phyloP scores from a whole-genome alignment of 805 yeast genomes.

The Barnettozyma californica region DNA sequence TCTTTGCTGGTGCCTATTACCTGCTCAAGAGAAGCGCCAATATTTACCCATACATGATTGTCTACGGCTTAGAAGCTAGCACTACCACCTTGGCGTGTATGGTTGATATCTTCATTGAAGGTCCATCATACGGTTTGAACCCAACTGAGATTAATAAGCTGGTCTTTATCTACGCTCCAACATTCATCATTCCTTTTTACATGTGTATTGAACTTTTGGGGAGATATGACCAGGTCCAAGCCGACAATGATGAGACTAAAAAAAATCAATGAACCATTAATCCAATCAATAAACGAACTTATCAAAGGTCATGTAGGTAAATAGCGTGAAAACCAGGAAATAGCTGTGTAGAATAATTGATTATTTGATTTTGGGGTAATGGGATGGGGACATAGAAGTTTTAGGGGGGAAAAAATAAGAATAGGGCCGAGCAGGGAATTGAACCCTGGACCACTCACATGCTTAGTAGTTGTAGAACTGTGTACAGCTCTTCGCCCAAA shows the following conservation, averaged over 20 bases:
- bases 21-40: slow-evolving; percentile 30
- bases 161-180: slow-evolving; percentile 59
- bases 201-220: slow-evolving; percentile 32
- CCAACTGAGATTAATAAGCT: slow-evolving; percentile 37
- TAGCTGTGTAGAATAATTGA: too few species aligned
- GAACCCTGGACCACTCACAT: slow-evolving; percentile 20
- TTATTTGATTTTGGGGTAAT: too few species aligned
- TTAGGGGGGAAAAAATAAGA: slow-evolving; percentile 1
- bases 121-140: slow-evolving; percentile 29
- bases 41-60: slow-evolving; percentile 39
- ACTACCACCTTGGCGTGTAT: slow-evolving; percentile 75
- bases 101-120: slow-evolving; percentile 37
- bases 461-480: slow-evolving; percentile 9
- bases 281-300: not conserved
- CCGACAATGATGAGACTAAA: not conserved
- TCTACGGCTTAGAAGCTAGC: slow-evolving; percentile 81
- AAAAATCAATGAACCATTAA: not conserved
- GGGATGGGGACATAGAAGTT: not conserved
- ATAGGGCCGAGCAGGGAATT: slow-evolving; percentile 18
- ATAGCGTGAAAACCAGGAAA: too few species aligned
- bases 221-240: slow-evolving; percentile 8
- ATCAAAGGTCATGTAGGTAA: not conserved
- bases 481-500: slow-evolving; percentile 18
- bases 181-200: slow-evolving; percentile 55
- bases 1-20: slow-evolving; percentile 40